phyloP scores from a whole-genome alignment of 1,139 yeast genomes.

The Chernovozyma aurita region DNA sequence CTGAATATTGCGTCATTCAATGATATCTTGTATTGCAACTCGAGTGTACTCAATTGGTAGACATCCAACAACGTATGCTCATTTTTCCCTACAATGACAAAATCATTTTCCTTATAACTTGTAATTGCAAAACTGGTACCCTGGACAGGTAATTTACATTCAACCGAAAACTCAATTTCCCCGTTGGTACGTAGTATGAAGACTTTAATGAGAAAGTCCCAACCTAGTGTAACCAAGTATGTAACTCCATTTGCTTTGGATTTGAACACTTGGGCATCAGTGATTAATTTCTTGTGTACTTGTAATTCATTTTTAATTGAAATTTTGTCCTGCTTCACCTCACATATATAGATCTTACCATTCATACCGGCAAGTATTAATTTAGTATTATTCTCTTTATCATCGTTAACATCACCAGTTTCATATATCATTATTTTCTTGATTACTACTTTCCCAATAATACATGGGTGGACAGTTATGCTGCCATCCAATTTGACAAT shows the following conservation, averaged over 20 bases:
- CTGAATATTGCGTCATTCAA: slow-evolving; percentile 73
- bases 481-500: slow-evolving; percentile 13
- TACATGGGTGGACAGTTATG: not conserved
- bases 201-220: slow-evolving; percentile 50
- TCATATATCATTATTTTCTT: slow-evolving; percentile 24
- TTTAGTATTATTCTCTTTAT: not conserved
- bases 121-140: slow-evolving; percentile 46
- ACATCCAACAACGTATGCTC: slow-evolving; percentile 60
- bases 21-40: slow-evolving; percentile 45
- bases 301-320: slow-evolving; percentile 11
- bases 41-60: slow-evolving; percentile 18
- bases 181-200: slow-evolving; percentile 24
- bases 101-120: slow-evolving; percentile 21
- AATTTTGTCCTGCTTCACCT: slow-evolving; percentile 8
- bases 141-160: slow-evolving; percentile 37
- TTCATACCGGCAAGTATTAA: slow-evolving; percentile 37
- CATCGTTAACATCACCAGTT: slow-evolving; percentile 5
- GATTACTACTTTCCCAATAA: slow-evolving; percentile 27
- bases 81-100: slow-evolving; percentile 50
- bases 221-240: slow-evolving; percentile 55
- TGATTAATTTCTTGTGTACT: slow-evolving; percentile 30
- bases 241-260: slow-evolving; percentile 14
- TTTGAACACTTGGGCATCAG: slow-evolving; percentile 23
- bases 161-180: slow-evolving; percentile 20
- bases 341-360: slow-evolving; percentile 24